Evolutionary conservation across 495 filamentous ascomycete species (phyloP).

Genomic region (Durotheca rogersii): DNA sequence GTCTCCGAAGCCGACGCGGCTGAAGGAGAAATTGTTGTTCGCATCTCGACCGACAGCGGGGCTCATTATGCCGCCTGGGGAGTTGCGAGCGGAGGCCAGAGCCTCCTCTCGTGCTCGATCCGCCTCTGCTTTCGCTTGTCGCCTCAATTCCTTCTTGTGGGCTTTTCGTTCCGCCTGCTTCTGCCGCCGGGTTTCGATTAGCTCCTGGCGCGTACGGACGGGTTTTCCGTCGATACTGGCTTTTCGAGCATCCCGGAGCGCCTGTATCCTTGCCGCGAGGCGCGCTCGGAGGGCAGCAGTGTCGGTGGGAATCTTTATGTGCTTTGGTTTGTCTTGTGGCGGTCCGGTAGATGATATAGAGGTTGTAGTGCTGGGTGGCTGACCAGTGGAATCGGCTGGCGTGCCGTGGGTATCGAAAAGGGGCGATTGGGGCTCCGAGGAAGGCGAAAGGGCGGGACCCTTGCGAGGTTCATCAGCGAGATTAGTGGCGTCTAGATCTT

Average conservation of each 20-base stretch:
- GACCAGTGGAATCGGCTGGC: slow-evolving; percentile 38
- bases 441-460: too few relatives aligned
- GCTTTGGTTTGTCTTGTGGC: slow-evolving; percentile 56
- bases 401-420: slow-evolving; percentile 60
- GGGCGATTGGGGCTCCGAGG: slow-evolving; percentile 61
- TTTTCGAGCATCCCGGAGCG: slow-evolving; percentile 76
- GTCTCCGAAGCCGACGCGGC: slow-evolving; percentile 81
- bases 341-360: slow-evolving; percentile 70
- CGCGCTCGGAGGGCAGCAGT: slow-evolving; percentile 70
- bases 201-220: slow-evolving; percentile 78
- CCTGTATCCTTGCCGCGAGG: slow-evolving; percentile 76
- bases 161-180: slow-evolving; percentile 83
- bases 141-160: slow-evolving; percentile 79
- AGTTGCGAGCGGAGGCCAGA: slow-evolving; percentile 61
- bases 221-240: slow-evolving; percentile 81
- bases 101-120: slow-evolving; percentile 66
- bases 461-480: too few relatives aligned
- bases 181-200: slow-evolving; percentile 82
- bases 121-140: slow-evolving; percentile 74
- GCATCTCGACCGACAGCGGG: slow-evolving; percentile 68
- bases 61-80: slow-evolving; percentile 58
- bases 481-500: slow-evolving; percentile 48
- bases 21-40: slow-evolving; percentile 70
- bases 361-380: slow-evolving; percentile 63
- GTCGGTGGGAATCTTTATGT: slow-evolving; percentile 59